These are phyloP conservation scores for Sicyos edulis DNA, from an alignment of 306 rosid genomes.

Conservation along the genomic window DNA sequence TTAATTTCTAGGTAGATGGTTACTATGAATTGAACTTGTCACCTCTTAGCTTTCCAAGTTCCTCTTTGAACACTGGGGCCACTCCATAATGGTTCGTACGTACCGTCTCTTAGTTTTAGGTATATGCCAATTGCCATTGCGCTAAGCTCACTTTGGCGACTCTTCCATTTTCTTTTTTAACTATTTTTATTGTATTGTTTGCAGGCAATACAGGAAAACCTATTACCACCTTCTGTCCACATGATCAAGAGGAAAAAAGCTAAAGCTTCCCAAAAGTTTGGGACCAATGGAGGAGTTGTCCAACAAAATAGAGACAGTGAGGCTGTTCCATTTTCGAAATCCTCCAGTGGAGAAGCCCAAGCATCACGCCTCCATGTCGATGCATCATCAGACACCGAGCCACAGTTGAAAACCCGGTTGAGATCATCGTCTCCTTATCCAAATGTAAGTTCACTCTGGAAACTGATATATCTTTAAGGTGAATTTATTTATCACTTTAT, in stretches of 20 bases:
- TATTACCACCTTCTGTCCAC: constrained; percentile 75
- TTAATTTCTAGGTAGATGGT: no score
- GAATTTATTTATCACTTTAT: not conserved
- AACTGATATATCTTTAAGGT: not conserved
- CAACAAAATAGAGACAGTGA: constrained; percentile 29
- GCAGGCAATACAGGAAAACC: constrained; percentile 74
- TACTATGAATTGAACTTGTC: no score
- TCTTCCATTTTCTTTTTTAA: no score
- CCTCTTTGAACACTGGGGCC: no score
- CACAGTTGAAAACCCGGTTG: constrained; percentile 32
- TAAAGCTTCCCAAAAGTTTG: constrained; percentile 41
- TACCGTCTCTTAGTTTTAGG: no score
- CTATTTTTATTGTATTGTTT: constrained; percentile 12
- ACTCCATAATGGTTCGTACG: no score
- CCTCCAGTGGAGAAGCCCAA: constrained; percentile 28
- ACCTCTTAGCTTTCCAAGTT: no score
- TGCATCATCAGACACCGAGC: constrained; percentile 30
- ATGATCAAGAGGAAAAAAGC: constrained; percentile 46
- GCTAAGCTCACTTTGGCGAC: no score
- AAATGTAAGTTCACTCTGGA: constrained; percentile 43
- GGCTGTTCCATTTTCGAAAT: constrained; percentile 29
- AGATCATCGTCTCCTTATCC: constrained; percentile 57
- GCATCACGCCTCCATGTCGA: constrained; percentile 26
- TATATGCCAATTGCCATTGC: no score
- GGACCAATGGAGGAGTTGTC: constrained; percentile 45